Evolutionary conservation across 805 yeast species (phyloP), one percentile per base, ranked within the genome.

Genomic region (Blastobotrys terrestris): DNA sequence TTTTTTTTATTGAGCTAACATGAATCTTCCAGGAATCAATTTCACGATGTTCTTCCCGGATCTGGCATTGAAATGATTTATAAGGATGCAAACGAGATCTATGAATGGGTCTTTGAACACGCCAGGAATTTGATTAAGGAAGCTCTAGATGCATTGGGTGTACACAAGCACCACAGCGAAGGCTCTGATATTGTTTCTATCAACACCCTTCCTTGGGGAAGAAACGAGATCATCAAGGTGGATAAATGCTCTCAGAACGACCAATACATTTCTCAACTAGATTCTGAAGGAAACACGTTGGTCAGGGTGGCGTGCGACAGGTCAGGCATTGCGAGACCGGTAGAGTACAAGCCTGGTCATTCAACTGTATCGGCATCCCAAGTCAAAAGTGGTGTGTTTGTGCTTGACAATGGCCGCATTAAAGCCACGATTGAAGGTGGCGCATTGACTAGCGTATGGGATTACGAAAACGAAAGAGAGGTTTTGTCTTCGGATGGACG

Each of bases 21-120:
- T 26, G 8, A 26, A 26, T 6, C 5, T n/a, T 26, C 35, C 5
- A 15, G 15, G 52, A 90, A 96, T 65, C 98, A 92, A 67, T 92
- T 92, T 73, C 99, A 92, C 68, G 99, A 92, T 72, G 97, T 92
- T n/a, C 75, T 94, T 50, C 99, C 99, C 1, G 99, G 99, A 2
- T 85, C 95, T 3, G 88, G 96, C 69, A 92, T 92, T 62, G 96
- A 89, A 57, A 81, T 88, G 82, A 97, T 94, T 13, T 92, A 94
- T 65, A 90, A 89, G 61, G 94, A 86, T 61, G 97, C 92, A 7
- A 79, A 83, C 64, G 91, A 92, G 31, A 83, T 87, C 79, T 76
- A 91, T 60, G 73, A 72, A 3, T 70, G 75, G 14, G 85, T 84
- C 20, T 71, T 85, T 53, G 69, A 73, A 16, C 70, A 72, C 19